Evolutionary conservation across 2,329 filamentous ascomycete species (phyloP), one percentile per base, ranked within the genome.

Genomic region (Neopestalotiopsis sp.): DNA sequence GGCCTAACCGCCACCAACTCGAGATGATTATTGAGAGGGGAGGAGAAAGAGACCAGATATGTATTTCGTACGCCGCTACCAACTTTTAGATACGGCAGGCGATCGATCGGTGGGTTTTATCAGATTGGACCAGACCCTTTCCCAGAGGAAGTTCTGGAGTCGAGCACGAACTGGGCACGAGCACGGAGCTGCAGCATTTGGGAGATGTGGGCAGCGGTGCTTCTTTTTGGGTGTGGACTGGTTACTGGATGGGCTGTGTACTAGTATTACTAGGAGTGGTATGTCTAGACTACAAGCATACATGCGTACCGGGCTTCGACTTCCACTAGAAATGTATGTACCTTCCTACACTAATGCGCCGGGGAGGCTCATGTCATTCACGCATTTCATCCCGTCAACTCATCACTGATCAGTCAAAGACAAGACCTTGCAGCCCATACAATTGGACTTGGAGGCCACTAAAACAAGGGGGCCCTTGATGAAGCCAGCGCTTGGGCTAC

Each of bases 401-500:
- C 6, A 7, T 10, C 34, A 38, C 34, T 38, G 6, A 38, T 38
- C 34, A 53, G 45, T 53, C 45, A 53, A 17, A 53, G 45, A n/a
- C 45, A 53, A 17, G n/a, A 53, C 45, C 45, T 20, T 53, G 20
- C 45, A 53, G 45, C 45, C 45, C 45, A 53, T 24, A n/a, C 17
- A 53, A 17, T 53, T 20, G 45, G n/a, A 53, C 24, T 20, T 53
- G 45, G 45, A 53, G 45, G 45, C n/a, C 45, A 20, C 45, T 53
- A 53, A 53, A 53, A 53, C 45, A 53, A 53, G 45, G 45, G 42
- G 45, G n/a, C 45, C 45, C 45, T 53, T 53, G 45, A 53, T n/a
- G 14, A 53, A 17, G 45, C 45, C 45, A 53, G 20, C 45, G 20
- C 45, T 53, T 53, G 45, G 45, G 34, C 34, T 38, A 38, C 34